Conservation (phyloP, 768 basidiomycete species). For the Lactifluus piperatus region DNA sequence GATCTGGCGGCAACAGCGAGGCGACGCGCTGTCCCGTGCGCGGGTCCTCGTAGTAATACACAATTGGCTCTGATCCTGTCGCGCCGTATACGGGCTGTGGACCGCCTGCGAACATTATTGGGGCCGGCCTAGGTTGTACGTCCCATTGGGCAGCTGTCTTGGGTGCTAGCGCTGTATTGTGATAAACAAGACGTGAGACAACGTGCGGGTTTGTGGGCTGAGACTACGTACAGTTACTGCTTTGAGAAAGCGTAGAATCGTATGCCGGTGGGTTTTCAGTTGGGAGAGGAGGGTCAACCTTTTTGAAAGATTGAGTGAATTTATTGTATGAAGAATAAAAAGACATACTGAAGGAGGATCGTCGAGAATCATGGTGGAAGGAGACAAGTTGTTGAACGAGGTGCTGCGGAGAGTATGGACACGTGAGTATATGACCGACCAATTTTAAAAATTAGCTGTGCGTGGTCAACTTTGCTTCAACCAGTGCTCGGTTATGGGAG, state of each 20-base stretch:
- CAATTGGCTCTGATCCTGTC: slow-evolving; percentile 2
- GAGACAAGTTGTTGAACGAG: neutral
- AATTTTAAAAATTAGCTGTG: neutral
- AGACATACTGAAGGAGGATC: neutral
- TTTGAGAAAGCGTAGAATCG: neutral
- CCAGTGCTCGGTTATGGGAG: slow-evolving; percentile 3
- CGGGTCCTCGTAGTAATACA: slow-evolving; percentile 27
- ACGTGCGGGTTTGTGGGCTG: neutral
- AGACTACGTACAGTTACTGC: neutral
- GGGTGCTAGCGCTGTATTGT: neutral
- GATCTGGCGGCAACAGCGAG: slow-evolving; percentile 62
- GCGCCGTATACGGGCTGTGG: slow-evolving; percentile 4
- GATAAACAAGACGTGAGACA: neutral
- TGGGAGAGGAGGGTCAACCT: neutral
- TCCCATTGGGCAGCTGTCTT: neutral
- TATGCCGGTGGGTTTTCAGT: slow-evolving; percentile 11
- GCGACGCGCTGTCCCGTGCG: slow-evolving; percentile 31
- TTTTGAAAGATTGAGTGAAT: neutral
- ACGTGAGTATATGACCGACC: neutral
- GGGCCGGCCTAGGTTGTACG: neutral
- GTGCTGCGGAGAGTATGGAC: neutral
- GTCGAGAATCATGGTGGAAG: slow-evolving; percentile 8
- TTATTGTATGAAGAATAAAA: neutral
- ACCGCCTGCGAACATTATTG: neutral
- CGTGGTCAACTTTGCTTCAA: neutral